These are phyloP conservation scores for Komagataella populi DNA, from an alignment of 805 yeast species.

Conservation along the genomic window DNA sequence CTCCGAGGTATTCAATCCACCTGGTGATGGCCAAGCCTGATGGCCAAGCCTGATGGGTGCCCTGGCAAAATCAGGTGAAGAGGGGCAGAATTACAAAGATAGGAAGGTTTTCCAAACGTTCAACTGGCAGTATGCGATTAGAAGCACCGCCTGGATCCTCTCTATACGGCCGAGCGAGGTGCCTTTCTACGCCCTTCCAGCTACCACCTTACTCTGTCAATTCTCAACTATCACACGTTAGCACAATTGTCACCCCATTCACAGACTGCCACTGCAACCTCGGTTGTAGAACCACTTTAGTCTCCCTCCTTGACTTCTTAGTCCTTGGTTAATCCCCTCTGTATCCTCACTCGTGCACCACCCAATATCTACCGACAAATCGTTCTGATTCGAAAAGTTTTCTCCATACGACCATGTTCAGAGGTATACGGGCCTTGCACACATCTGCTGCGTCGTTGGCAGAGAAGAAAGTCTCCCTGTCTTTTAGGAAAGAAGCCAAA, in stretches of 20 bases:
- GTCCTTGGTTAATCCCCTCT: too few relatives aligned
- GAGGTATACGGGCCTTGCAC: neutral
- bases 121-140: neutral
- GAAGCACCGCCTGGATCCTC: neutral
- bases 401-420: neutral
- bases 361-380: neutral
- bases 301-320: too few relatives aligned
- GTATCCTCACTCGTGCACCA: neutral
- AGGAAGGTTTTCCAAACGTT: neutral
- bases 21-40: neutral
- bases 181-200: neutral
- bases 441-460: neutral
- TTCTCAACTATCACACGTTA: neutral
- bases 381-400: neutral
- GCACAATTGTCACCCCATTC: too few relatives aligned
- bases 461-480: neutral
- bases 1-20: neutral
- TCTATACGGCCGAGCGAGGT: neutral
- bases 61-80: neutral
- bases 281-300: too few relatives aligned
- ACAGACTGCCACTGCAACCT: too few relatives aligned
- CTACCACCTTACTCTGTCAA: neutral
- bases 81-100: neutral
- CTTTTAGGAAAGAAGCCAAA: neutral
- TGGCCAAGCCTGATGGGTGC: too few relatives aligned